These are phyloP conservation scores for Scenedesmus sp. DNA, from an alignment of 163 green algal genomes.

Conservation along the genomic window DNA sequence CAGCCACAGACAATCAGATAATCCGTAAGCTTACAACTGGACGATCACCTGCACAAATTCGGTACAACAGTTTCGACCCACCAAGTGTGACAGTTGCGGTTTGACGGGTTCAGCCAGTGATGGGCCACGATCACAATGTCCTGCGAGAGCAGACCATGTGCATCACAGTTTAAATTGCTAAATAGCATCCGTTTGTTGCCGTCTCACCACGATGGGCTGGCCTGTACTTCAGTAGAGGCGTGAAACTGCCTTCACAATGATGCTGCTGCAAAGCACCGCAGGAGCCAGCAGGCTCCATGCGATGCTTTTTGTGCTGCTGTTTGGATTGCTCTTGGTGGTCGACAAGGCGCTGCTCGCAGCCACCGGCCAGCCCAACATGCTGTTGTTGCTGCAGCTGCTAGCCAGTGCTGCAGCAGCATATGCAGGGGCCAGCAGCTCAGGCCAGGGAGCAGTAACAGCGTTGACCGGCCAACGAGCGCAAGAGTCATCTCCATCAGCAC, in stretches of 20 bases:
- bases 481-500: neutral
- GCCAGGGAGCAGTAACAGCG: neutral
- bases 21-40: too few relatives aligned
- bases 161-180: too few relatives aligned
- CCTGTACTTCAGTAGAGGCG: neutral
- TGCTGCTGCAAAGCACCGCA: neutral
- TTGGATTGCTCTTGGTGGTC: neutral
- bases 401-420: constrained; percentile 2
- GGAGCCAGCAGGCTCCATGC: neutral
- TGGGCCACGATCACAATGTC: too few relatives aligned
- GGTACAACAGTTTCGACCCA: too few relatives aligned
- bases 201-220: neutral
- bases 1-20: too few relatives aligned
- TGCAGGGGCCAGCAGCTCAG: neutral
- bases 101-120: neutral
- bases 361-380: neutral
- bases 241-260: neutral
- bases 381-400: neutral
- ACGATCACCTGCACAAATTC: too few relatives aligned
- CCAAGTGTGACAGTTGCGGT: neutral
- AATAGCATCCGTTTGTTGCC: too few relatives aligned
- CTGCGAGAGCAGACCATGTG: neutral
- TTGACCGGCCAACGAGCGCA: neutral
- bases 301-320: neutral
- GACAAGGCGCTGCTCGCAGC: neutral